Evolutionary conservation across 2,329 filamentous ascomycete genomes (phyloP).

Genomic region (Hawksworthiomyces lignivorus): DNA sequence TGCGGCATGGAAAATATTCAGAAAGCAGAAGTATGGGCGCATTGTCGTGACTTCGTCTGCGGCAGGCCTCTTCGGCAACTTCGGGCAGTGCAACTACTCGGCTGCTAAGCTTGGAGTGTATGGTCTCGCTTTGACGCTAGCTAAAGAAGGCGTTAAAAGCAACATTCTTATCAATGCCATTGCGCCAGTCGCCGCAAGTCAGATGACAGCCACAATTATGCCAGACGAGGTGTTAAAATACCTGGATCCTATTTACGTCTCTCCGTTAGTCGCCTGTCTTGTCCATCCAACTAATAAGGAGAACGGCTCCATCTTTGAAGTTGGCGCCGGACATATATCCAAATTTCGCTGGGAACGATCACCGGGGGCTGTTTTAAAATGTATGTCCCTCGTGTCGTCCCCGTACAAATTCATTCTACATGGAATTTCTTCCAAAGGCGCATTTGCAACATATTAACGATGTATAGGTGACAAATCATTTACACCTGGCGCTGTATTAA

Average conservation of each 20-base stretch:
- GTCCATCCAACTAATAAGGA: conserved; percentile 84
- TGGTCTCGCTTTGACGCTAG: conserved; percentile 94
- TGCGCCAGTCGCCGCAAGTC: conserved; percentile 87
- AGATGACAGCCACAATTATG: conserved; percentile 81
- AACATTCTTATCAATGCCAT: conserved; percentile 95
- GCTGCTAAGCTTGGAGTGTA: conserved; percentile 93
- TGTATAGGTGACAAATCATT: conserved; percentile 83
- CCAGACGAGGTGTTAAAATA: conserved; percentile 91
- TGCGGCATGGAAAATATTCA: conserved; percentile 95
- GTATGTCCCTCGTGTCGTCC: no score
- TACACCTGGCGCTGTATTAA: conserved; percentile 78
- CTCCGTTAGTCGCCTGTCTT: conserved; percentile 82
- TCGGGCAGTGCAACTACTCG: conserved; percentile 94
- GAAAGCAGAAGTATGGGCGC: conserved; percentile 96
- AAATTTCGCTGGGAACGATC: conserved; percentile 97
- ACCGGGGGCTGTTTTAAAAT: no score
- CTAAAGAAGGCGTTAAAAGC: conserved; percentile 96
- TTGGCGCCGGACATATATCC: conserved; percentile 82
- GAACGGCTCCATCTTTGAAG: conserved; percentile 86
- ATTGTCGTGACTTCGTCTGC: conserved; percentile 97
- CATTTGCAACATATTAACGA: conserved; percentile 74
- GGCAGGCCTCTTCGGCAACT: conserved; percentile 89
- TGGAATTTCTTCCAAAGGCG: no score
- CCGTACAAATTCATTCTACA: no score
- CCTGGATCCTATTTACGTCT: conserved; percentile 90